phyloP scores from a whole-genome alignment of 140 eudicot species.

The Artemisia princeps region DNA sequence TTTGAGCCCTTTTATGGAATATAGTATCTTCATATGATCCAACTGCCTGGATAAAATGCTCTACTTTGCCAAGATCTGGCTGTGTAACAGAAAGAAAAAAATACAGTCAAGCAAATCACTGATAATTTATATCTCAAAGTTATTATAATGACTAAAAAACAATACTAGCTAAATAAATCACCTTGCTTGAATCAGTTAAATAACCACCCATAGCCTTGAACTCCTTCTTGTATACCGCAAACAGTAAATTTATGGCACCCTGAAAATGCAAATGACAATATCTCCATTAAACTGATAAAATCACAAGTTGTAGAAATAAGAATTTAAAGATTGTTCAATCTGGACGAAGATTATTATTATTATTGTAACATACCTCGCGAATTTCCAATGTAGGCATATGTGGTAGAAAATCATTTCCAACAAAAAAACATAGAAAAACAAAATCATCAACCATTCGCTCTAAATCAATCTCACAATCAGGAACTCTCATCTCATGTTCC shows the following conservation, averaged over 20 bases:
- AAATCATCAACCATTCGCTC: slow-evolving; percentile 86
- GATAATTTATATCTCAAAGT: neutral
- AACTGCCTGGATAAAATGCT: slow-evolving; percentile 82
- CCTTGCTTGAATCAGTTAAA: slow-evolving; percentile 84
- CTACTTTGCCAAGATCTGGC: slow-evolving; percentile 78
- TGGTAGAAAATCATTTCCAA: slow-evolving; percentile 88
- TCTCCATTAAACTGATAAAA: neutral
- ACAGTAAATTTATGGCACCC: slow-evolving; percentile 91
- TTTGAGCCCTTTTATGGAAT: slow-evolving; percentile 68
- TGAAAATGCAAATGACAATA: slow-evolving; percentile 21
- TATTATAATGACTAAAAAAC: neutral
- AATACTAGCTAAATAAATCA: slow-evolving; percentile 17
- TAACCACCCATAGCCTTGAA: slow-evolving; percentile 68
- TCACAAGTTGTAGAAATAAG: neutral
- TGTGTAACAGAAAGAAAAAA: slow-evolving; percentile 26
- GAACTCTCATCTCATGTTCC: slow-evolving; percentile 68
- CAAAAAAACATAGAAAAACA: slow-evolving; percentile 84
- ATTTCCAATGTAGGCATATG: slow-evolving; percentile 99
- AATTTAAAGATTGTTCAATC: too few relatives aligned
- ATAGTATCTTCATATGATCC: slow-evolving; percentile 75
- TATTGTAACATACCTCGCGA: slow-evolving; percentile 61
- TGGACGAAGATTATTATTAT: too few relatives aligned
- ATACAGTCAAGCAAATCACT: slow-evolving; percentile 5
- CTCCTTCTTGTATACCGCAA: slow-evolving; percentile 85
- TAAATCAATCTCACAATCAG: slow-evolving; percentile 54